A percentile compares a stretch with the other conserved stretches of the same genome.
These are phyloP conservation scores for Solanum sejunctum DNA, from an alignment of 257 asterid genomes.

Conservation along the genomic window DNA sequence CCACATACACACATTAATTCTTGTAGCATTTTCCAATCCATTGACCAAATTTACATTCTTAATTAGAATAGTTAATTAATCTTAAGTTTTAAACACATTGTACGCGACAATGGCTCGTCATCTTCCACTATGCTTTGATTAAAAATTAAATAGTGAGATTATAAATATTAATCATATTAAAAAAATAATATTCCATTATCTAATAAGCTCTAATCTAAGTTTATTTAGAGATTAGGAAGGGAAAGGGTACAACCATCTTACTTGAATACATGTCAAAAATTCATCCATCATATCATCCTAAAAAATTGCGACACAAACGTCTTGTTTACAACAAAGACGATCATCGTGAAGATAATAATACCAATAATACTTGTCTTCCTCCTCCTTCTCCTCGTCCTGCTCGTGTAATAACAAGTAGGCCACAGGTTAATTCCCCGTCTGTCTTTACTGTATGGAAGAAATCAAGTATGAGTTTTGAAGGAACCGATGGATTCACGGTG, in stretches of 20 bases:
- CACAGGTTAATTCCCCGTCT: not conserved
- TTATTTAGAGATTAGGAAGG: not conserved
- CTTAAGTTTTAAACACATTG: not conserved
- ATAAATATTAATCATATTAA: not conserved
- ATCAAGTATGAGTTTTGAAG: constrained; percentile 33
- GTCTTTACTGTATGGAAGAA: constrained; percentile 28
- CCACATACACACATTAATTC: not conserved
- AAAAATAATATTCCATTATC: not conserved
- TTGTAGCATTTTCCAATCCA: not conserved
- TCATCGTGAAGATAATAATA: not conserved
- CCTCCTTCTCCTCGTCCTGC: not conserved
- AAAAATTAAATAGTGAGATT: not conserved
- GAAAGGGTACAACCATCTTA: not conserved
- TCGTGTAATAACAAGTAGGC: not conserved
- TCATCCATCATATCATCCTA: constrained; percentile 4
- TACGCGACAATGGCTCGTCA: not conserved
- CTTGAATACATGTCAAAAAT: constrained; percentile 3
- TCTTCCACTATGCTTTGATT: not conserved
- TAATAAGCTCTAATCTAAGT: not conserved
- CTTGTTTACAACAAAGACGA: not conserved
- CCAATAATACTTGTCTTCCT: not conserved
- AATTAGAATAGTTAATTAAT: not conserved
- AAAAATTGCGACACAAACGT: not conserved
- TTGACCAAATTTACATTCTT: not conserved
- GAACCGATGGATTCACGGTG: constrained; percentile 32